Conservation (phyloP, 139 green algal genomes). For the Coccomyxa sp. region DNA sequence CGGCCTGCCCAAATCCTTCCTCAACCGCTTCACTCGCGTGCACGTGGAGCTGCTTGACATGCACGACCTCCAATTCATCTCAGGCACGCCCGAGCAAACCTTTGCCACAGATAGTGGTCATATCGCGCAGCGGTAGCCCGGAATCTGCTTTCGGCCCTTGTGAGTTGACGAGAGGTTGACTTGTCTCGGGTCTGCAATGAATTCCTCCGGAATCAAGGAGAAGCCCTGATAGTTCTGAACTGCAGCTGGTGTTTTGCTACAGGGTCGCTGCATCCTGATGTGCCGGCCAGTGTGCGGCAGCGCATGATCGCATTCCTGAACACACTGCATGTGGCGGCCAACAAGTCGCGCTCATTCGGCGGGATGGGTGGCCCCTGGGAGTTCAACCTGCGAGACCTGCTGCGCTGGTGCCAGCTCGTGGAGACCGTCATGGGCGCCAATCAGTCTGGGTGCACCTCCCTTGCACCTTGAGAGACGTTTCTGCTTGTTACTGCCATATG, state of each 20-base stretch:
- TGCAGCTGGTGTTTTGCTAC: background rate
- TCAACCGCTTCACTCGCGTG: constrained; percentile 96
- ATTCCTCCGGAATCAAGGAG: no score
- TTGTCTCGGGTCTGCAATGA: no score
- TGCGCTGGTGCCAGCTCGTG: constrained; percentile 90
- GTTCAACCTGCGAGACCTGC: constrained; percentile 97
- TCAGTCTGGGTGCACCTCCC: background rate
- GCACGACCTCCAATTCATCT: constrained; percentile 79
- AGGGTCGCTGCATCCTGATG: constrained; percentile 59
- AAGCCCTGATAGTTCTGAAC: background rate
- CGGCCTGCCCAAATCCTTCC: constrained; percentile 92
- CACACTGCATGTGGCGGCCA: constrained; percentile 52
- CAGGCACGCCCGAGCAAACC: constrained; percentile 4
- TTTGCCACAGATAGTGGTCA: no score
- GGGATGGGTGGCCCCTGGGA: constrained; percentile 88
- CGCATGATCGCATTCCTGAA: constrained; percentile 80
- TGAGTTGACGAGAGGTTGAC: background rate
- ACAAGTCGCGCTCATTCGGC: constrained; percentile 55
- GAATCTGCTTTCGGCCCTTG: background rate
- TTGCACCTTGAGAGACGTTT: background rate
- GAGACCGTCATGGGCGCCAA: constrained; percentile 28
- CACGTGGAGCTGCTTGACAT: constrained; percentile 75
- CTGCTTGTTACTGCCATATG: background rate
- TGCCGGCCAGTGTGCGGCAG: constrained; percentile 46
- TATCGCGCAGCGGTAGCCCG: no score